These are phyloP conservation scores for Xylaria sp. DNA, from an alignment of 2,329 filamentous ascomycete species.

Conservation along the genomic window DNA sequence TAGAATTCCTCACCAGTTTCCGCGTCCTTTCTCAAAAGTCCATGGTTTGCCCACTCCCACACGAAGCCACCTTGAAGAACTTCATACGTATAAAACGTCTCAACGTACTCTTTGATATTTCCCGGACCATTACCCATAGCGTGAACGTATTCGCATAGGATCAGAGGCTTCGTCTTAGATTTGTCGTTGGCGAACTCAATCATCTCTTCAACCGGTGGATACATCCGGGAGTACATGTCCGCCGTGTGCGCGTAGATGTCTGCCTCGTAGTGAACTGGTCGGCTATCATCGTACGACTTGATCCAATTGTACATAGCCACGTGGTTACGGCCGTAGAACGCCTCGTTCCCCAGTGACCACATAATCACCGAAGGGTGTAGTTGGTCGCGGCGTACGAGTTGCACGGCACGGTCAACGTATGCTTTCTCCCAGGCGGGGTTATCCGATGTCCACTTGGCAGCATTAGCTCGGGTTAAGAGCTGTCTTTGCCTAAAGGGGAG, in stretches of 20 bases:
- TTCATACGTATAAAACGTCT: slow-evolving; percentile 62
- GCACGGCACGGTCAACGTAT: slow-evolving; percentile 68
- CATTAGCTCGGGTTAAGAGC: slow-evolving; percentile 42
- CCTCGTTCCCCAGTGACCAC: slow-evolving; percentile 72
- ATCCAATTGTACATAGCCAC: slow-evolving; percentile 64
- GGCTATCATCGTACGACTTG: slow-evolving; percentile 58
- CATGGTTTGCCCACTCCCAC: slow-evolving; percentile 66
- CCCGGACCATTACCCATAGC: slow-evolving; percentile 75
- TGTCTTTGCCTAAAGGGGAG: slow-evolving; percentile 41
- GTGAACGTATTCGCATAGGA: slow-evolving; percentile 57
- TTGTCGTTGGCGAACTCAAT: slow-evolving; percentile 45
- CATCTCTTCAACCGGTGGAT: slow-evolving; percentile 53
- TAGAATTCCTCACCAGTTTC: slow-evolving; percentile 52
- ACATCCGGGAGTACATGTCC: slow-evolving; percentile 68
- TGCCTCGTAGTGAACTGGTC: slow-evolving; percentile 67
- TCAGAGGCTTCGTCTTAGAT: slow-evolving; percentile 54
- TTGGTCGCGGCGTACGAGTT: slow-evolving; percentile 68
- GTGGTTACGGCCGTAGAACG: slow-evolving; percentile 69
- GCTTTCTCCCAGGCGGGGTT: slow-evolving; percentile 63
- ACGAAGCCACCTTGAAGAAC: slow-evolving; percentile 66
- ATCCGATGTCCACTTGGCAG: slow-evolving; percentile 58
- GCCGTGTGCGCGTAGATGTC: slow-evolving; percentile 60
- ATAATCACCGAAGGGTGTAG: slow-evolving; percentile 69
- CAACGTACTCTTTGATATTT: slow-evolving; percentile 67
- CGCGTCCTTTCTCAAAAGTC: slow-evolving; percentile 50